Base-by-base conservation (phyloP, 306 rosid species). In the Cucurbita moschata region DNA sequence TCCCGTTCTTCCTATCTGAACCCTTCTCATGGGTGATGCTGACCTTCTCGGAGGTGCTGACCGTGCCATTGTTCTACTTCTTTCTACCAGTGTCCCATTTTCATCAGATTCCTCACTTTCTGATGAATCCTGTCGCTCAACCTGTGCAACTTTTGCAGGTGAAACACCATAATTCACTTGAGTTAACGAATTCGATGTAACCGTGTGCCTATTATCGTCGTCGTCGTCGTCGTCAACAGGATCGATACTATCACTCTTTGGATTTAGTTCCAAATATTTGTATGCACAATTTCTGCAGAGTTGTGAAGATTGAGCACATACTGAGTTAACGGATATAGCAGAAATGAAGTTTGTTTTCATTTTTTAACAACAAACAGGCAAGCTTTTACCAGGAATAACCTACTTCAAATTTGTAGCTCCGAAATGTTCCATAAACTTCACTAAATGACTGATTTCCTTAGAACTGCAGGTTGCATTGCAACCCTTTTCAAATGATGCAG, bases 1-100 rank as follows among this genome's bases (percentile, higher is more conserved):
- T 65, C 98, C 95, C 43, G 91, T 81, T 85, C 82, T 89, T 68
- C 98, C 98, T 58, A 94, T 86, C 79, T 94, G 97, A 53, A 94
- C 43, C 79, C 98, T 87, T 80, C 97, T 85, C 98, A 94, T 94
- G 47, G 98, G 98, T 74, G 98, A 90, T 75, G 98, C 97, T 50
- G 97, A 91, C 78, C 98, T 87, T 85, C 95, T 85, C 10, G 98
- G 89, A 57, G 89, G 65, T 72, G 90, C 84, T 53, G 86, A 84
- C 73, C 97, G 87, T 76, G 82, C 71, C 39, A 91, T 85, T 76
- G 89, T 86, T 52, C 98, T 88, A 78, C 97, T 94, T 86, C 98
- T 83, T 83, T 89, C 97, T 23, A 83, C 88, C 72, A 88, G 86
- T 81, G 67, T 46, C 79, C 81, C 85, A 72, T 83, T 90, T 75